Base-by-base conservation (phyloP, 1,284 basidiomycete genomes). In the Rhodotorula sp. region DNA sequence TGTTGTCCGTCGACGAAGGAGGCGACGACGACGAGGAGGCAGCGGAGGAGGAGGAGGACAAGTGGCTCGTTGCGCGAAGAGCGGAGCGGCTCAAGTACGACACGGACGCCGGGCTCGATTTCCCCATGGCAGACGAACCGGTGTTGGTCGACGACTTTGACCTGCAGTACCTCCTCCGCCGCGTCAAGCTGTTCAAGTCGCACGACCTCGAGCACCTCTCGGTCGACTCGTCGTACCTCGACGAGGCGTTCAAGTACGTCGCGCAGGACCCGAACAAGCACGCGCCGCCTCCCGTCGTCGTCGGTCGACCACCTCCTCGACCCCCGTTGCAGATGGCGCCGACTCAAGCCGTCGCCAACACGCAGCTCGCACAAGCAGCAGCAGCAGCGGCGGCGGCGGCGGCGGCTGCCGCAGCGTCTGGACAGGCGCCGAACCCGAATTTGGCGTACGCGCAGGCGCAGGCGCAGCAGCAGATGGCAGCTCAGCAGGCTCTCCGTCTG, bases 81-180 rank as follows among this genome's bases (percentile, higher is more conserved):
- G 81, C 82, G 49, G 89, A 90, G 68, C 84, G 86, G 67, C 90
- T 90, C 89, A 83, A 84, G 74, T 91, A 87, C 77, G 89, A 92
- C 75, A 68, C 77, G 34, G 81, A 82, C 59, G 69, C 68, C 14
- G 72, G 54, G 19, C 66, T 67, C 67, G 77, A 78, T 58, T 69
- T 79, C 16, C 69, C 77, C 23, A 60, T 68, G 1, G 74, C 73
- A 15, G 73, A 74, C 49, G 75, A 76, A 54, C 75, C 78, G 15
- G 50, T 61, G 26, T 55, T 78, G 14, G 34, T 79, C 34, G 78
- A 79, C 67, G 78, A 79, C 67, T 79, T 65, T 47, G 77, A 76
- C 14, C 62, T 75, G 26, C 68, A 52, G 31, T 71, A 77, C 59
- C 67, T 74, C n/a, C 49, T 71, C 50, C 73, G 70, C 19, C 73